Evolutionary conservation across 2,329 filamentous ascomycete genomes (phyloP).

Genomic region (Trichophyton benhamiae): DNA sequence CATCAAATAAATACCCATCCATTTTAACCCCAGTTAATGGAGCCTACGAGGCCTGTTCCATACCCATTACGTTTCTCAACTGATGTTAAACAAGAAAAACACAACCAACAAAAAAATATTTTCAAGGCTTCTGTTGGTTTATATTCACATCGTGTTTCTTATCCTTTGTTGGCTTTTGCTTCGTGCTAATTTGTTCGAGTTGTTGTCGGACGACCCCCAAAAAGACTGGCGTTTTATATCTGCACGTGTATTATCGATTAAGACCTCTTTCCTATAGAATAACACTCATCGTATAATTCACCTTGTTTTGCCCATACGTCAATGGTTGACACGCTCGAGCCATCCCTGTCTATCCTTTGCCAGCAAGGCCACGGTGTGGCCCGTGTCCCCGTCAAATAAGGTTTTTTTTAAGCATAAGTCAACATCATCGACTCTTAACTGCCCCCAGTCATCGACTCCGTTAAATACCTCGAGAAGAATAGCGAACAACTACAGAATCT

Average conservation of each 20-base stretch:
- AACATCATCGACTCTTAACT: background rate
- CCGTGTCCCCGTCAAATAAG: background rate
- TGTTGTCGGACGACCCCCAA: background rate
- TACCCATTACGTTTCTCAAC: no score
- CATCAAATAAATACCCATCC: conserved; percentile 52
- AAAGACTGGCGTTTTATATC: conserved; percentile 3
- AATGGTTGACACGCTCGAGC: background rate
- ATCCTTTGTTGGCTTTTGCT: background rate
- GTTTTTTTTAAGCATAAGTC: conserved; percentile 2
- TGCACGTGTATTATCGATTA: background rate
- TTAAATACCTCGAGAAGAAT: no score
- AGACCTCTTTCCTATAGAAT: no score
- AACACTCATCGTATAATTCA: no score
- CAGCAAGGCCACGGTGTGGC: background rate
- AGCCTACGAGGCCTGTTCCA: background rate
- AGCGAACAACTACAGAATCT: background rate
- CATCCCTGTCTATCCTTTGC: background rate
- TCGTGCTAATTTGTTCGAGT: background rate
- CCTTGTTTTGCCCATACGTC: no score
- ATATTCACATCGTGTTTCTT: background rate
- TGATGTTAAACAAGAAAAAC: background rate
- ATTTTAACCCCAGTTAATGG: background rate
- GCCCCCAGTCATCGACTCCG: no score
- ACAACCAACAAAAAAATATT: background rate
- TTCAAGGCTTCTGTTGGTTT: background rate